Base-by-base conservation (phyloP, 805 yeast species). In the Candida ulmi region DNA sequence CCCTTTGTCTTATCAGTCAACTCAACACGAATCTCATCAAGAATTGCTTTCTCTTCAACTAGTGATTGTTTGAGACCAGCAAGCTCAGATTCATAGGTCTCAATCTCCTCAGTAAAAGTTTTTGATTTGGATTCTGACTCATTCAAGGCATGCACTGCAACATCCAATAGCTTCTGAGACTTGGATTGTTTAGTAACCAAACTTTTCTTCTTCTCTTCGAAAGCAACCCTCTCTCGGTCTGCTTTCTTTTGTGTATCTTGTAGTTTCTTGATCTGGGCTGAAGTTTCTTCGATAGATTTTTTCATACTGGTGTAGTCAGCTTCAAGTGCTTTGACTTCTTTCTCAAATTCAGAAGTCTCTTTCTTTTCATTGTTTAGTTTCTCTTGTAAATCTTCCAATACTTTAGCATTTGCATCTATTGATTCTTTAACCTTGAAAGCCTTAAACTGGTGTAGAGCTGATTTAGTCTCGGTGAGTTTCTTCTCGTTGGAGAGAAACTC, bases 201-300 rank as follows among this genome's bases (percentile, higher is more conserved):
- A 56, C 83, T 86, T 60, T 84, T 88, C 38, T 72, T 63, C 59
- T 79, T 83, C 60, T 91, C 97, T 48, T 87, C 90, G 39, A 76
- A 61, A 4, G 90, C 72, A 11, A 86, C 87, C 39, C 70, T 76
- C 15, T 73, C 75, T 38, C 78, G 73, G 47, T 79, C 82, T 9
- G 68, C 61, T 36, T 68, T 63, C 44, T 63, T 67, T 36, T 69
- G 72, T 3, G 52, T 42, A 5, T 56, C 56, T 33, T 66, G 62
- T 11, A 68, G 56, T 2, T 50, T 44, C 19, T 61, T 50, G 13
- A 66, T 60, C 18, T 61, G 47, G 8, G 43, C 32, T 13, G 51
- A 48, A 4, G 53, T 40, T 2, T 39, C 35, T 13, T 60, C 60
- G 16, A 63, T 35, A 12, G 56, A 36, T 4, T 47, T 36, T 2